A percentile compares a stretch with the other conserved stretches of the same genome.
Conservation (phyloP, 305 asterid species). For the Rubia balearica region DNA sequence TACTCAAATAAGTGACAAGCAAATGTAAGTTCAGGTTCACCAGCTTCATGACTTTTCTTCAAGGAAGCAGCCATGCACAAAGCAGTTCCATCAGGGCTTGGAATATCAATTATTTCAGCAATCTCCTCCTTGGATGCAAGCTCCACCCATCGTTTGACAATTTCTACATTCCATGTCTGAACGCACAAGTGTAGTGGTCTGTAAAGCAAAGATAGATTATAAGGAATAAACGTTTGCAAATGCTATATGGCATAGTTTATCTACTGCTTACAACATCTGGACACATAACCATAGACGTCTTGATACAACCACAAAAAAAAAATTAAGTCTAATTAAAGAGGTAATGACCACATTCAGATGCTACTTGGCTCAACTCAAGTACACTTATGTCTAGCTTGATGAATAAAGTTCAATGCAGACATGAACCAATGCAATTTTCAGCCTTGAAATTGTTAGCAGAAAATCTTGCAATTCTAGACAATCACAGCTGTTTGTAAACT, state of each 20-base stretch:
- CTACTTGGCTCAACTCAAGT: neutral
- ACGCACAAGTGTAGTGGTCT: slow-evolving; percentile 93
- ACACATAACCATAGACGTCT: neutral
- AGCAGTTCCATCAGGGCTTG: slow-evolving; percentile 82
- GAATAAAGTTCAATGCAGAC: neutral
- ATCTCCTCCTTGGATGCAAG: slow-evolving; percentile 74
- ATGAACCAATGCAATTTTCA: neutral
- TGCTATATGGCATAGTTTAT: neutral
- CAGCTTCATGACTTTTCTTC: slow-evolving; percentile 90
- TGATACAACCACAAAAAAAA: neutral
- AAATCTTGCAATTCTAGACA: neutral
- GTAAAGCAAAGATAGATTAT: slow-evolving; percentile 17
- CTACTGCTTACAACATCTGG: neutral
- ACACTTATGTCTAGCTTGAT: neutral
- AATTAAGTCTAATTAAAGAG: neutral
- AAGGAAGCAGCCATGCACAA: slow-evolving; percentile 96
- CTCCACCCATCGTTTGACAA: slow-evolving; percentile 89
- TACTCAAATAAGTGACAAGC: slow-evolving; percentile 2
- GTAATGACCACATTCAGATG: neutral
- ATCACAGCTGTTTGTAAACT: neutral
- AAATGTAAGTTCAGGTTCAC: slow-evolving; percentile 32
- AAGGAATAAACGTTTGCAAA: neutral
- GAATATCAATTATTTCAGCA: slow-evolving; percentile 78
- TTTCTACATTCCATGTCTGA: slow-evolving; percentile 87
- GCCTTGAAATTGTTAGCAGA: neutral